Percentiles rank a stretch among this genome's conserved stretches.
Evolutionary conservation across 495 filamentous ascomycete genomes (phyloP).

Genomic region (Daldinia concentrica): DNA sequence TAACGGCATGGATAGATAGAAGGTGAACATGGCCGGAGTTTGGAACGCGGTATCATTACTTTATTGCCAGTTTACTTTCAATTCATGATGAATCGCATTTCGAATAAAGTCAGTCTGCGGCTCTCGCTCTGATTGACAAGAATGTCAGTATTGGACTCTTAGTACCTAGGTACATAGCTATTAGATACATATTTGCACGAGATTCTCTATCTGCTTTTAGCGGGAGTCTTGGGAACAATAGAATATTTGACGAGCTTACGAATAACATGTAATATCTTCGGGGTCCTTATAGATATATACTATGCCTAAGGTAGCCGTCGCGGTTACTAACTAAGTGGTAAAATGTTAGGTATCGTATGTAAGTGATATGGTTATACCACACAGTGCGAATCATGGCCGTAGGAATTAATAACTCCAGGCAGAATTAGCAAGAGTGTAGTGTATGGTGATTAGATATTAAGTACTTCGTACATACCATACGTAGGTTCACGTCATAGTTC

Average conservation of each 20-base stretch:
- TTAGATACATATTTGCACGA: background rate
- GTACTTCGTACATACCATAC: background rate
- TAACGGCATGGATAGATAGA: conserved; percentile 34
- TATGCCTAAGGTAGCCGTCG: background rate
- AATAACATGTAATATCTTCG: background rate
- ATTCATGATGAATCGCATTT: background rate
- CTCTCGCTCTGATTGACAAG: background rate
- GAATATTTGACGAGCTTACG: background rate
- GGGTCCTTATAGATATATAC: too few relatives aligned
- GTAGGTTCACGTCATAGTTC: conserved; percentile 10
- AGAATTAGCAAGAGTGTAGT: background rate
- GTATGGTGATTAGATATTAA: background rate
- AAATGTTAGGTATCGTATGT: too few relatives aligned
- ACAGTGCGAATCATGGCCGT: background rate
- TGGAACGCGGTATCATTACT: background rate
- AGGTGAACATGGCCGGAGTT: conserved; percentile 18
- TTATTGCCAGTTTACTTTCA: background rate
- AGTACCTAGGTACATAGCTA: background rate
- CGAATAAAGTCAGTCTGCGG: background rate
- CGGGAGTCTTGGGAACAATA: conserved; percentile 4
- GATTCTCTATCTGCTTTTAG: conserved; percentile 1
- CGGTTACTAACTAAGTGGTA: background rate
- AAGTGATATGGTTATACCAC: too few relatives aligned
- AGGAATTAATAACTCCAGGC: background rate
- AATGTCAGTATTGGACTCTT: background rate